A percentile compares a stretch with the other conserved stretches of the same genome.
Conservation (phyloP, 257 asterid species). For the Craterostigma plantagineum region DNA sequence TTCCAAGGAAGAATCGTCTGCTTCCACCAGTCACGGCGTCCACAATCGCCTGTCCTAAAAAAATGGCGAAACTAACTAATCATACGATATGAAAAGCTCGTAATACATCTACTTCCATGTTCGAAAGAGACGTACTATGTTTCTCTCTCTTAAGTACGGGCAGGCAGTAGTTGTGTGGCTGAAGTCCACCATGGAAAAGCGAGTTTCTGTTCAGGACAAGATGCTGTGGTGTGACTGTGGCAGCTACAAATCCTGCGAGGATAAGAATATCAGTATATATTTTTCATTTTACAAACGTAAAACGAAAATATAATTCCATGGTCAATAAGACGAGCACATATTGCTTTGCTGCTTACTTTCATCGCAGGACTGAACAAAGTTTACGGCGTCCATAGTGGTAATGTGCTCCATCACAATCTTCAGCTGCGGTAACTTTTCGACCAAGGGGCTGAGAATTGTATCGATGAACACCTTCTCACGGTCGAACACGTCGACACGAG, state of each 20-base stretch:
- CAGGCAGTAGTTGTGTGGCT: constrained; percentile 84
- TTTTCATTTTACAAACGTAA: neutral
- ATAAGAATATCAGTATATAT: neutral
- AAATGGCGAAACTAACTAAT: neutral
- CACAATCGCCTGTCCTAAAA: constrained; percentile 70
- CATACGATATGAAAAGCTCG: neutral
- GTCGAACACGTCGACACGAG: constrained; percentile 76
- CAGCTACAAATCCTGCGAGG: constrained; percentile 63
- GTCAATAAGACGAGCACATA: constrained; percentile 1
- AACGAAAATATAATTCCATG: neutral
- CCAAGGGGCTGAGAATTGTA: constrained; percentile 47
- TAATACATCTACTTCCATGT: too few relatives aligned
- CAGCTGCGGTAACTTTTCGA: constrained; percentile 49
- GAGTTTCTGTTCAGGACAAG: constrained; percentile 81
- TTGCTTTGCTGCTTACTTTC: constrained; percentile 31
- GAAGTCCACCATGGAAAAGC: constrained; percentile 85
- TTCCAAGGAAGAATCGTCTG: constrained; percentile 63
- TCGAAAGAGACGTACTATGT: constrained; percentile 36
- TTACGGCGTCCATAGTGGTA: constrained; percentile 78
- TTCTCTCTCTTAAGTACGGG: constrained; percentile 86
- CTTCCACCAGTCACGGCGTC: constrained; percentile 87
- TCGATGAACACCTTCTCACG: constrained; percentile 87
- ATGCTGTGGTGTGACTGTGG: constrained; percentile 97
- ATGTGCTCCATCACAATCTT: constrained; percentile 96
- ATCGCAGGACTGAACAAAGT: constrained; percentile 60